Percentiles rank a stretch among this genome's conserved stretches.
phyloP scores from a whole-genome alignment of 2,329 filamentous ascomycete species.

The Eutypella sp. region DNA sequence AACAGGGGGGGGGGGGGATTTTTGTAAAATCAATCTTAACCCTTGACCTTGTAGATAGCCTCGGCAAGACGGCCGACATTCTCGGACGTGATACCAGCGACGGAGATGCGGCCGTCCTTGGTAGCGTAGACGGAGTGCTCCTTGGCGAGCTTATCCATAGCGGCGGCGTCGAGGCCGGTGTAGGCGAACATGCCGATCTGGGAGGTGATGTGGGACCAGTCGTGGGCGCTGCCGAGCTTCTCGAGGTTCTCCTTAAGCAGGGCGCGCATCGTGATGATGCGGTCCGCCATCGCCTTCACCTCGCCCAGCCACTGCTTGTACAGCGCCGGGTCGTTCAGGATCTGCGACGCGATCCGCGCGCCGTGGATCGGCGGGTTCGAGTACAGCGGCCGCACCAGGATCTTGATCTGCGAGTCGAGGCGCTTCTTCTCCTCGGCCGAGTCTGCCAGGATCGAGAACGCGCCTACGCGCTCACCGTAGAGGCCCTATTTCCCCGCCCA shows the following conservation, averaged over 20 bases:
- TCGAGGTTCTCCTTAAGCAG: conserved; percentile 93
- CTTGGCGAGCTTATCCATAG: conserved; percentile 88
- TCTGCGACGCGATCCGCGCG: conserved; percentile 86
- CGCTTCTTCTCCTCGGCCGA: conserved; percentile 89
- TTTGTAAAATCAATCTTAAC: conserved; percentile 33
- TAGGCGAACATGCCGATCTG: conserved; percentile 99
- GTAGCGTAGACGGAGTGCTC: conserved; percentile 98
- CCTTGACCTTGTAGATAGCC: conserved; percentile 80
- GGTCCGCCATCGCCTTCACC: conserved; percentile 98
- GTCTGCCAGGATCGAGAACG: conserved; percentile 87
- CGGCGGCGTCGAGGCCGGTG: conserved; percentile 83
- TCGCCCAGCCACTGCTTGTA: conserved; percentile 94
- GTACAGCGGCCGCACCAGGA: conserved; percentile 93
- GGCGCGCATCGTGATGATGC: conserved; percentile 97
- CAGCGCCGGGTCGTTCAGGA: conserved; percentile 78
- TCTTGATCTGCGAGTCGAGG: conserved; percentile 97
- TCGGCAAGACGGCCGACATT: conserved; percentile 79
- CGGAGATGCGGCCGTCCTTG: conserved; percentile 82
- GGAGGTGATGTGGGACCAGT: conserved; percentile 98
- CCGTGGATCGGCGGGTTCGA: conserved; percentile 97
- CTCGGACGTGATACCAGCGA: conserved; percentile 74
- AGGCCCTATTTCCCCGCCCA: conserved; percentile 63
- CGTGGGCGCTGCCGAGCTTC: conserved; percentile 89
- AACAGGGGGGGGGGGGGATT: no score
- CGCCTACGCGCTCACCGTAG: conserved; percentile 95